Conservation (phyloP, 2,329 filamentous ascomycete species). For the Fusarium paranaense region DNA sequence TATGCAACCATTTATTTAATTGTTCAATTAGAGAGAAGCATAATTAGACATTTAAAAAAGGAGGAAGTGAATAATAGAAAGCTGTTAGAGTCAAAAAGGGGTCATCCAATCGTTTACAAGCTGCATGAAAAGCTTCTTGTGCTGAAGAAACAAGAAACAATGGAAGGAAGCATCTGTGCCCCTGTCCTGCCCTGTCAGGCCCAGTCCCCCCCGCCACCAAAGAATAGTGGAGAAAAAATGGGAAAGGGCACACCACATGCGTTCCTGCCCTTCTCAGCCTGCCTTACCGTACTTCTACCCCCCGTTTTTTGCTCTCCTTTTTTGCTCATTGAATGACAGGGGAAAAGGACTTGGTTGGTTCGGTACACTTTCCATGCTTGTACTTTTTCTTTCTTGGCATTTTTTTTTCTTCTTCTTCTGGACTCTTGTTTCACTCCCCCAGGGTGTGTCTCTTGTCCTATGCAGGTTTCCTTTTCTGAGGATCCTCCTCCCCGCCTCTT, state of each 20-base stretch:
- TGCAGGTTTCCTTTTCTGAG: conserved; percentile 32
- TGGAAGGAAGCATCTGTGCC: conserved; percentile 15
- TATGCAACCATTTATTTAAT: conserved; percentile 1
- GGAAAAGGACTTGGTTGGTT: conserved; percentile 12
- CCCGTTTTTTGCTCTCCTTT: conserved; percentile 14
- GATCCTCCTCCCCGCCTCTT: conserved; percentile 30
- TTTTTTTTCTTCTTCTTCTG: conserved; percentile 8
- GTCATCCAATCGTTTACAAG: background rate
- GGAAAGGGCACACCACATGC: conserved; percentile 24
- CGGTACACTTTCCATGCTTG: background rate
- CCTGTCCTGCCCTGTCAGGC: conserved; percentile 14
- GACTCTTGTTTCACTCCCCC: conserved; percentile 11
- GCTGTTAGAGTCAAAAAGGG: background rate
- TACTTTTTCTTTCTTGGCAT: background rate
- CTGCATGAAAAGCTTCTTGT: background rate
- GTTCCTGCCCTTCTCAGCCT: conserved; percentile 27
- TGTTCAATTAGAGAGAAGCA: background rate
- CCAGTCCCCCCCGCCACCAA: background rate
- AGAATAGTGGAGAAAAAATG: conserved; percentile 6
- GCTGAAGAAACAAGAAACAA: background rate
- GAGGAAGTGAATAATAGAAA: background rate
- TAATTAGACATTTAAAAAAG: background rate
- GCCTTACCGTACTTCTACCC: background rate
- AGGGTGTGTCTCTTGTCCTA: conserved; percentile 11
- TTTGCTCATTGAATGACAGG: conserved; percentile 17